Base-by-base conservation (phyloP, 164 flowering plant genomes). In the Umbilicus rupestris region DNA sequence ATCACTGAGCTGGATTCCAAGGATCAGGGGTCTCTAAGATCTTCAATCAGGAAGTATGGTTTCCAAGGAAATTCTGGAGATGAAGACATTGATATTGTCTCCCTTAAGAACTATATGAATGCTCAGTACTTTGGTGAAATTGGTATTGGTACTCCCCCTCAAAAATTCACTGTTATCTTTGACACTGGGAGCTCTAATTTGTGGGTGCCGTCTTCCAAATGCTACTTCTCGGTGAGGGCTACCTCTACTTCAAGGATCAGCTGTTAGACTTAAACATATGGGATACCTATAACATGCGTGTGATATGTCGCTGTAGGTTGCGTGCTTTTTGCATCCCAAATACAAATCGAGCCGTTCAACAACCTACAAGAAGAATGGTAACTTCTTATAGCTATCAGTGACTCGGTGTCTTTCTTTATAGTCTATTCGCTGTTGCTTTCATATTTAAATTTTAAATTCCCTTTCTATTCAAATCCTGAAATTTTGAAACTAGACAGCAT, bases 121-220 rank as follows among this genome's bases (percentile, higher is more conserved):
- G 83, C 90, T 1, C 90, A 85, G 45, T 85, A 83, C 70, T 80
- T 58, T 65, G 90, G 87, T 49, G 87, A 74, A 68, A 82, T 85
- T 70, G 72, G 79, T 41, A 78, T 85, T 71, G 90, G 90, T 35
- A 70, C 90, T 20, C 90, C 87, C 0, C 83, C 86, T 11, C 90
- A 85, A 76, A 79, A 73, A 7, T 85, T 85, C 74, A 74, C 79
- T 20, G 87, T 84, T 55, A 76, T 85, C 52, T 85, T 85, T 74
- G 90, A 85, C 31, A 85, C 90, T 17, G 87, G 86, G 5, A 85
- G 85, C 45, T 81, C 90, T 52, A 82, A 84, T 72, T 79, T 85
- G 20, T 85, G 87, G 90, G 80, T 85, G 42, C 90, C 90, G 10
- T 85, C 90, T 10, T 62, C 85, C 17, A 82, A 84, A 67, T 85